Base-by-base conservation (phyloP, 345 rosid species). In the Erucastrum elatum region DNA sequence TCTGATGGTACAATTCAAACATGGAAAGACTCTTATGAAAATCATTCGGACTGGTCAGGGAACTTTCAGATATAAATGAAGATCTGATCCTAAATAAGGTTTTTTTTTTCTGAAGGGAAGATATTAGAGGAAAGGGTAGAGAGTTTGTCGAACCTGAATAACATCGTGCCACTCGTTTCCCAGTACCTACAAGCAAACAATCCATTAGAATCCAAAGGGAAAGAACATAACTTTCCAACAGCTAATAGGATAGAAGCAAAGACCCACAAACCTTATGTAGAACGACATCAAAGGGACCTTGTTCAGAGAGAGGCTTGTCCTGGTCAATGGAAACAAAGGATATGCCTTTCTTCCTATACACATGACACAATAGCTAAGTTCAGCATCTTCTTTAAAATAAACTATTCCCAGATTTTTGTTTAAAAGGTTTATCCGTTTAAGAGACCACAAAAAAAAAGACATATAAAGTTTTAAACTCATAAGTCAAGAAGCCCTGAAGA, bases 281-380 rank as follows among this genome's bases (percentile, higher is more conserved):
- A 62, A 94, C 84, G 58, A 94, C 83, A 81, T 94, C 94, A 80
- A 94, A 94, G 69, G 98, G 98, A 30, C 95, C 98, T 86, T 94
- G 97, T 77, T 90, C 97, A 44, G 88, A 78, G 60, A 94, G 83
- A 67, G 96, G 90, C 68, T 77, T 85, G 65, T 76, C 77, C 73
- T 30, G 77, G 83, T 90, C 97, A 74, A 94, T 86, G 69, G 97
- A 89, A 63, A 88, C 86, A 62, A 91, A 90, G 49, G 73, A 59
- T 77, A 94, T 90, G 74, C 96, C 98, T 72, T 91, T 90, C 72
- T 84, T 84, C 81, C 98, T 94, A 86, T 72, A 77, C 75, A 60
- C 66, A 82, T n/a, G 55, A 59, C 66, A 35, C 39, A 51, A 64
- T 15, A 46, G 76, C 63, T 53, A 55, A 6, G 15, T 26, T 70